Conservation (phyloP, 768 basidiomycete genomes). For the Ramaria sp. region DNA sequence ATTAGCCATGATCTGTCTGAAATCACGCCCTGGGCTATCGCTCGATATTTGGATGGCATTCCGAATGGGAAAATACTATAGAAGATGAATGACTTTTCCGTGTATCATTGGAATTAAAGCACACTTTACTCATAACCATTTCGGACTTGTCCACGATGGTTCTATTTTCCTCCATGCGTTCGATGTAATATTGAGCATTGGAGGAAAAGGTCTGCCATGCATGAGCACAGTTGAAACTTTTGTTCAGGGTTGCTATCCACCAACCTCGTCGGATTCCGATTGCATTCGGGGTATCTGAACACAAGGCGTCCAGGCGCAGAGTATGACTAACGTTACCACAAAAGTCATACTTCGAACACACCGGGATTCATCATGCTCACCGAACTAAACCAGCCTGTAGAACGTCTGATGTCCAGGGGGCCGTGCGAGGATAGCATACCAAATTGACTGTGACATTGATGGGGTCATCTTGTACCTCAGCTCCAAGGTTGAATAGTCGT, state of each 20-base stretch:
- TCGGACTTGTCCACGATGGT: background rate
- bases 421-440: background rate
- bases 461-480: background rate
- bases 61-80: too few relatives aligned
- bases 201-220: background rate
- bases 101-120: background rate
- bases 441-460: background rate
- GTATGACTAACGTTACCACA: too few relatives aligned
- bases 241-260: background rate
- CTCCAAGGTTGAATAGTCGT: background rate
- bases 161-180: too few relatives aligned
- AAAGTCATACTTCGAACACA: too few relatives aligned
- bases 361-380: too few relatives aligned
- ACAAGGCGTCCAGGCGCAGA: too few relatives aligned
- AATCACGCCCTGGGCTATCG: too few relatives aligned
- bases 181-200: background rate
- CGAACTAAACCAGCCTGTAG: background rate
- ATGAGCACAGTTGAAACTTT: background rate
- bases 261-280: background rate
- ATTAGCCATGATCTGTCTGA: background rate
- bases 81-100: background rate
- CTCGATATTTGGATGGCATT: too few relatives aligned
- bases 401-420: background rate
- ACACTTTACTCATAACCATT: background rate
- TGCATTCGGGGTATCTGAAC: background rate